Evolutionary conservation across 2,329 filamentous ascomycete species (phyloP), one percentile per base, ranked within the genome.

Genomic region (Trichoderma sp.): DNA sequence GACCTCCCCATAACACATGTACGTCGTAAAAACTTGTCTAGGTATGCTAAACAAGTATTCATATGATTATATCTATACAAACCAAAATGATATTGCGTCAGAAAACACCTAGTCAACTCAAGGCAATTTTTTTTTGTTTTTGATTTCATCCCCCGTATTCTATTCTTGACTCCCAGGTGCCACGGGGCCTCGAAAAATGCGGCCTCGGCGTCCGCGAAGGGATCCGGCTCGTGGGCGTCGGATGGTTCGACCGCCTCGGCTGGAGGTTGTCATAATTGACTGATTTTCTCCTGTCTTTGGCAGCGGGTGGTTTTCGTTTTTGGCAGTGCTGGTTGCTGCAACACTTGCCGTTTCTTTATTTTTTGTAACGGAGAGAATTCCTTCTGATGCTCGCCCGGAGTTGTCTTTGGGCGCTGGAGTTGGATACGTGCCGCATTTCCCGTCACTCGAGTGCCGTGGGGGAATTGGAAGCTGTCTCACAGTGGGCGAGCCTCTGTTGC

Each of bases 141-240:
- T 62, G 15, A 24, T 34, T 6, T 8, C 7, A 1, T 26, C 24
- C 3, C 26, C 26, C 30, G 11, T 15, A n/a, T 9, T 28, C 39
- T 32, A 30, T 63, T 70, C 43, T 34, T 57, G 60, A 32, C 24
- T 43, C 30, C 28, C 43, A 30, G 47, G 68, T 9, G 56, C 51
- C n/a, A 34, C 56, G 3, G 56, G 14, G 12, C 56, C 61, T 8
- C 57, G 71, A 7, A 51, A 60, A 63, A 74, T 75, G 65, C 78
- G 76, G 28, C 75, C 74, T n/a, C 78, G 76, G 58, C 77, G 78
- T 28, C 77, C 77, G 34, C 78, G 78, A 43, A 73, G 71, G 73
- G 78, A 77, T n/a, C 72, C 71, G 18, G 72, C 62, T 72, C 76
- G 76, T 57, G 77, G 76, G 43, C 79, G 78, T 56, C 77, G 77